Conservation (phyloP, 1,284 basidiomycete genomes). For the Pholiota adiposa region DNA sequence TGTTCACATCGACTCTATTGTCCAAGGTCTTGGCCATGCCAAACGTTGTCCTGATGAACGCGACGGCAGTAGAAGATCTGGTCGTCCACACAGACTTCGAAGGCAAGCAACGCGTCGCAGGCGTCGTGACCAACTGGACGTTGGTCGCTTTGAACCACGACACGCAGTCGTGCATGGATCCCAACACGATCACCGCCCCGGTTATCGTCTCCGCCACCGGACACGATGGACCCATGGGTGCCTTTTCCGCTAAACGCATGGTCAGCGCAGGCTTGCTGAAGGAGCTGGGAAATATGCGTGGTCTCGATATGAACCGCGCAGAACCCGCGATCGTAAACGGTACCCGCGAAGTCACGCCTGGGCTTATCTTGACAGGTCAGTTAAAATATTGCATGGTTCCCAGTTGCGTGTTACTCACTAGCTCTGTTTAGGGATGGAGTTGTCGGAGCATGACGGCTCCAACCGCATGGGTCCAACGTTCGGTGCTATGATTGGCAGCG, state of each 20-base stretch:
- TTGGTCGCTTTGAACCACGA: conserved; percentile 83
- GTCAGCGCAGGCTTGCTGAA: conserved; percentile 78
- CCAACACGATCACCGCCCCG: conserved; percentile 82
- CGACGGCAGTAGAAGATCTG: conserved; percentile 79
- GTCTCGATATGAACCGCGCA: conserved; percentile 78
- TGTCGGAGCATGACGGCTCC: conserved; percentile 83
- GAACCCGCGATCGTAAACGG: conserved; percentile 79
- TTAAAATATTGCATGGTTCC: conserved; percentile 12
- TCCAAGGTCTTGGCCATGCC: conserved; percentile 75
- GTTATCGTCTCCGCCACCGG: conserved; percentile 74
- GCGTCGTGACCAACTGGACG: conserved; percentile 88
- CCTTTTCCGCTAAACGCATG: conserved; percentile 84
- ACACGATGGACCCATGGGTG: conserved; percentile 86
- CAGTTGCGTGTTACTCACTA: conserved; percentile 1
- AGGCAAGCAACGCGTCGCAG: conserved; percentile 73
- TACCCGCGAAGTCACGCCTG: conserved; percentile 82
- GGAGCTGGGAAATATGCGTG: conserved; percentile 83
- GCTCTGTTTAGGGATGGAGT: conserved; percentile 70
- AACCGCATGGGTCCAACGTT: conserved; percentile 86
- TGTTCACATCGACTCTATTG: conserved; percentile 83
- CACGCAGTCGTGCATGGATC: conserved; percentile 87
- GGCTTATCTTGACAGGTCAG: conserved; percentile 75
- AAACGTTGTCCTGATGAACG: conserved; percentile 80
- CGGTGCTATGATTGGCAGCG: conserved; percentile 82
- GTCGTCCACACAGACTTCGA: conserved; percentile 67